A percentile compares a stretch with the other conserved stretches of the same genome.
phyloP scores from a whole-genome alignment of 768 basidiomycete species.

The Dioszegia hungarica region DNA sequence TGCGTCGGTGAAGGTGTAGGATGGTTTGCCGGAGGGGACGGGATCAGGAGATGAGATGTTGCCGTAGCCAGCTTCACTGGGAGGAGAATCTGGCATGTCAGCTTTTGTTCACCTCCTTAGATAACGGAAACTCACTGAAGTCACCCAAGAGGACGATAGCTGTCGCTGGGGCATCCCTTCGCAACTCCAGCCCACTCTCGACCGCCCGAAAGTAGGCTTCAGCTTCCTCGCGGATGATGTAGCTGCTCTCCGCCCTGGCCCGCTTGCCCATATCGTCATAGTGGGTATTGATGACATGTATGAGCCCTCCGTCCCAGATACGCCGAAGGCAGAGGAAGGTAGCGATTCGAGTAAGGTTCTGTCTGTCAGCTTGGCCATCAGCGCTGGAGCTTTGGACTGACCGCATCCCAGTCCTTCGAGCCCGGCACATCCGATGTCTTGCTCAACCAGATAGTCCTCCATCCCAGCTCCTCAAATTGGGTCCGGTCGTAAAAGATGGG shows the following conservation, averaged over 20 bases:
- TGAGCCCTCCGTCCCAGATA: constrained; percentile 2
- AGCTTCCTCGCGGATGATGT: constrained; percentile 36
- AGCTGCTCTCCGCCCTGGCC: constrained; percentile 39
- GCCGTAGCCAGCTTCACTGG: constrained; percentile 45
- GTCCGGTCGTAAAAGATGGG: constrained; percentile 61
- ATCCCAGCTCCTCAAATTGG: constrained; percentile 24
- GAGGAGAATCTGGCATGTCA: constrained; percentile 38
- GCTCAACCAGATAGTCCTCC: constrained; percentile 47
- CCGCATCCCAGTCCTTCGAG: constrained; percentile 49
- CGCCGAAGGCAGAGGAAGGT: constrained; percentile 32
- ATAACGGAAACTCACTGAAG: constrained; percentile 31
- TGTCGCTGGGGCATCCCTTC: not conserved
- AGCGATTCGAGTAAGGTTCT: constrained; percentile 32
- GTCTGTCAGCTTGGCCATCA: not conserved
- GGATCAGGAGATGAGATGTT: constrained; percentile 33
- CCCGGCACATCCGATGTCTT: constrained; percentile 42
- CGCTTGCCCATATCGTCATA: constrained; percentile 45
- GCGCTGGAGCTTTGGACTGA: constrained; percentile 8
- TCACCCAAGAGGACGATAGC: constrained; percentile 45
- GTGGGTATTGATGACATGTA: constrained; percentile 47
- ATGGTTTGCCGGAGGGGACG: constrained; percentile 19
- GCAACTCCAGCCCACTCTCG: not conserved
- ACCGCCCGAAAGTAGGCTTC: constrained; percentile 16
- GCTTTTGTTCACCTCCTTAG: not conserved
- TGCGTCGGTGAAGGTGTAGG: constrained; percentile 6